phyloP scores from a whole-genome alignment of 441 rosid species.

The Populus hybrid region DNA sequence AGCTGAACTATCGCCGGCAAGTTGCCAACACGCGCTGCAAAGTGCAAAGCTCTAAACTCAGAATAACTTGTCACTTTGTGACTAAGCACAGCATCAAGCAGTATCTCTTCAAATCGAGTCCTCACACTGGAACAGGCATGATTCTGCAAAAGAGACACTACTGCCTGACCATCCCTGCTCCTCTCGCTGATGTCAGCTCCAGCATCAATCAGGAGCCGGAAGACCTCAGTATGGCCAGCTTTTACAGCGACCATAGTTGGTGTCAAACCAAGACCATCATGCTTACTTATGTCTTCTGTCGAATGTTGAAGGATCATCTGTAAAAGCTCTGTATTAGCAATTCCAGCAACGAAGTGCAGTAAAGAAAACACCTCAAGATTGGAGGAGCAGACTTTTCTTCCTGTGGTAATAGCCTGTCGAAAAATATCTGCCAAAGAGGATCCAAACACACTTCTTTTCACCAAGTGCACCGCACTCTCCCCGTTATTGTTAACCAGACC shows the following conservation, averaged over 20 bases:
- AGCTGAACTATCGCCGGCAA: conserved; percentile 24
- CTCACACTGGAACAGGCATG: conserved; percentile 15
- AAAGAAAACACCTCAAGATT: conserved; percentile 29
- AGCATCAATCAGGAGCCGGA: conserved; percentile 1
- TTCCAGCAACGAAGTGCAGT: conserved; percentile 31
- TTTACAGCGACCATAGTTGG: conserved; percentile 22
- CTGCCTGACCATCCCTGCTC: conserved; percentile 24
- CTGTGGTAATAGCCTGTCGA: conserved; percentile 17
- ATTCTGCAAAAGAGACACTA: conserved; percentile 18
- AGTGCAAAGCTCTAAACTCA: conserved; percentile 33
- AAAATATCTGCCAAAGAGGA: conserved; percentile 25
- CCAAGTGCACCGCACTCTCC: conserved; percentile 26
- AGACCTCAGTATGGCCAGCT: conserved; percentile 9
- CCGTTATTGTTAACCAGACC: conserved; percentile 25
- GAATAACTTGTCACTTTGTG: conserved; percentile 13
- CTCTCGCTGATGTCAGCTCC: conserved; percentile 29
- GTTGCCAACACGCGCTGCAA: conserved; percentile 27
- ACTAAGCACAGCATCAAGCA: conserved; percentile 29
- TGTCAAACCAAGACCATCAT: conserved; percentile 26
- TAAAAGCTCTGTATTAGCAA: conserved; percentile 26
- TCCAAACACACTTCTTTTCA: background rate
- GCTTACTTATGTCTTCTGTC: conserved; percentile 23
- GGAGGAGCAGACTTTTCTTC: conserved; percentile 21
- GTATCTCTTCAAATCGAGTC: conserved; percentile 26
- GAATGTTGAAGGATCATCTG: conserved; percentile 17